Evolutionary conservation across 345 rosid species (phyloP).

Genomic region (Acer saccharum): DNA sequence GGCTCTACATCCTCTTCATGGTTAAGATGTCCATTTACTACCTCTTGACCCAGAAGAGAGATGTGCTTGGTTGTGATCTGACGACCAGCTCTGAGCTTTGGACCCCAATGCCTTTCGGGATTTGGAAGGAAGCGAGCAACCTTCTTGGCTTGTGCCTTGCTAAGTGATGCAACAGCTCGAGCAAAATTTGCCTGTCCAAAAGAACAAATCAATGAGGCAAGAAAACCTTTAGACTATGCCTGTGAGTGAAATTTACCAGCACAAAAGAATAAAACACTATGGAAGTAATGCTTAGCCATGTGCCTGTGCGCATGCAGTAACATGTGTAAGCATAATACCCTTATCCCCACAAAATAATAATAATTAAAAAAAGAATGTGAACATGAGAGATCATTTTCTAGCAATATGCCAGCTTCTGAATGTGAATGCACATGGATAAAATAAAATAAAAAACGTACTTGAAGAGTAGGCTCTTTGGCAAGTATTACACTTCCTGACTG

Average conservation of each 20-base stretch:
- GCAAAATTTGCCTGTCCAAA: slow-evolving; percentile 82
- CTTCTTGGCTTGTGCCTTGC: slow-evolving; percentile 97
- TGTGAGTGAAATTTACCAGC: background rate
- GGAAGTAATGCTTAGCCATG: background rate
- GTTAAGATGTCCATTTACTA: slow-evolving; percentile 72
- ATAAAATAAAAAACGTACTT: slow-evolving; percentile 46
- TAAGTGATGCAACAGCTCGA: slow-evolving; percentile 79
- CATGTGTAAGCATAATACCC: background rate
- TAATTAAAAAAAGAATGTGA: no score
- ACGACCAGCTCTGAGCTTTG: slow-evolving; percentile 95
- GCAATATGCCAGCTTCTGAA: background rate
- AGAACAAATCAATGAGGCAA: background rate
- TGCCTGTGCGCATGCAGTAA: background rate
- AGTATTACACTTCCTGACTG: slow-evolving; percentile 91
- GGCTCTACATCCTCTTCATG: slow-evolving; percentile 46
- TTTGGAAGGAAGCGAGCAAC: slow-evolving; percentile 89
- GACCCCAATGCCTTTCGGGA: slow-evolving; percentile 99
- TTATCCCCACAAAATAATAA: background rate
- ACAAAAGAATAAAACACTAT: background rate
- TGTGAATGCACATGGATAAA: background rate
- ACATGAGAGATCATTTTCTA: background rate
- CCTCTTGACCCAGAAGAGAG: slow-evolving; percentile 91
- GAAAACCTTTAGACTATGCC: background rate
- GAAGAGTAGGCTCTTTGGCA: slow-evolving; percentile 81
- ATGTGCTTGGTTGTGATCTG: slow-evolving; percentile 91